Base-by-base conservation (phyloP, 1,139 yeast genomes). In the Diutina siamensis region DNA sequence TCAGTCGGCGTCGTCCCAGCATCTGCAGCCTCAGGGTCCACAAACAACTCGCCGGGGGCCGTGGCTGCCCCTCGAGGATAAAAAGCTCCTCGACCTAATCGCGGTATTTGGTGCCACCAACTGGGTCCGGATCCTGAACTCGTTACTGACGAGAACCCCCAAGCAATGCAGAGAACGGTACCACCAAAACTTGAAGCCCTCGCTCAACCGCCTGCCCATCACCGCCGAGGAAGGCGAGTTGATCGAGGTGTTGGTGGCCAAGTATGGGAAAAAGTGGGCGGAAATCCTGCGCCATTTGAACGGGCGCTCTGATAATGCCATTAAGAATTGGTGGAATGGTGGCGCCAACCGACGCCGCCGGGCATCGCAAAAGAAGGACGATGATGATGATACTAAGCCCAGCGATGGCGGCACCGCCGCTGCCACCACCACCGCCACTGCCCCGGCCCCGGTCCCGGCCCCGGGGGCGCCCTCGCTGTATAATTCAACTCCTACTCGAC, bases 281-380 rank as follows among this genome's bases (percentile, higher is more conserved):
- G 95, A 86, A 58, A 88, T 88, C 45, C 87, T 95, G 22, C 74
- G 95, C 46, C 95, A 86, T 61, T 65, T 88, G 50, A 82, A 84
- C 52, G 95, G 95, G 1, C 68, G 96, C 47, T 76, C 86, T 17
- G 97, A 88, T 62, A 88, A 88, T 61, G 92, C 95, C 27, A 86
- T 88, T 54, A 88, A 88, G 59, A 87, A 87, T 63, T 88, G 96
- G 96, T 88, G 95, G 96, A 88, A 88, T 57, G 94, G 95, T 7
- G 94, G 94, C 12, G 89, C 94, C 17, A 85, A 83, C 56, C 71
- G 94, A 49, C 66, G 94, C 52, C 72, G 87, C 53, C 48, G 55
- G 19, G 52, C 50, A 20, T 44, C 46, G 40, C 51, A 47, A n/a
- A 38, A 38, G 32, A 22, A 17, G 8, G 31, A 22, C 21, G 42